Conservation (phyloP, 225 moss, liverwort and hornwort species). For the Pseudisothecium myosuroides region DNA sequence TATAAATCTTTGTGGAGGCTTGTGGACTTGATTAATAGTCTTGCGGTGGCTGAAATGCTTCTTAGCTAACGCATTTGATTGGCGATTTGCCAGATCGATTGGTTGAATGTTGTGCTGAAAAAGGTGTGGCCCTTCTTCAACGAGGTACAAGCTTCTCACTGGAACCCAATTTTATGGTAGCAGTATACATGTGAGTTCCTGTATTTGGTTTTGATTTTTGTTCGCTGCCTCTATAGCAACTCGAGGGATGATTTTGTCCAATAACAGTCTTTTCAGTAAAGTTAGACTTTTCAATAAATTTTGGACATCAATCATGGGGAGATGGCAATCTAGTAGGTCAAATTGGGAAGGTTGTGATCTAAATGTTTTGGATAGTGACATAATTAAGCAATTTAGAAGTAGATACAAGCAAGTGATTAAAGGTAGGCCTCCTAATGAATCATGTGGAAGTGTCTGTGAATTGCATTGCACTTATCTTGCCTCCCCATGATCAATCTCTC, state of each 20-base stretch:
- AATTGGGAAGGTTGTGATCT: not conserved
- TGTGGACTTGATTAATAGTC: not conserved
- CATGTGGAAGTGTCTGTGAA: not conserved
- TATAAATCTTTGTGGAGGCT: not conserved
- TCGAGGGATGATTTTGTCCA: not conserved
- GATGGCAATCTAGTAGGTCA: not conserved
- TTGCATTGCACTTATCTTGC: not conserved
- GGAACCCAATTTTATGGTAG: not conserved
- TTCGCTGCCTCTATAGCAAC: not conserved
- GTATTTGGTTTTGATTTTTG: not conserved
- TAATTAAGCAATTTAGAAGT: not conserved
- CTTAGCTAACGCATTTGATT: not conserved
- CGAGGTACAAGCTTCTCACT: constrained; percentile 24
- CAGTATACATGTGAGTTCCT: not conserved
- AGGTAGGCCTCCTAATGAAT: not conserved
- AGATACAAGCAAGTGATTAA: not conserved
- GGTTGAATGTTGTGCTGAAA: constrained; percentile 24
- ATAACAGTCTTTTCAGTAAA: not conserved
- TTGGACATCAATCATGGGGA: not conserved
- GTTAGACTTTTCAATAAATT: not conserved
- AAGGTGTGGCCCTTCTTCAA: constrained; percentile 55
- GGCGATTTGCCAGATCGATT: constrained; percentile 23
- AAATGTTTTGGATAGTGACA: not conserved
- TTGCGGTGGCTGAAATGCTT: not conserved
- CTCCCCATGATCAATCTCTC: not conserved